Conservation (phyloP, 106 monocot species). For the Dendrobium catenatum region DNA sequence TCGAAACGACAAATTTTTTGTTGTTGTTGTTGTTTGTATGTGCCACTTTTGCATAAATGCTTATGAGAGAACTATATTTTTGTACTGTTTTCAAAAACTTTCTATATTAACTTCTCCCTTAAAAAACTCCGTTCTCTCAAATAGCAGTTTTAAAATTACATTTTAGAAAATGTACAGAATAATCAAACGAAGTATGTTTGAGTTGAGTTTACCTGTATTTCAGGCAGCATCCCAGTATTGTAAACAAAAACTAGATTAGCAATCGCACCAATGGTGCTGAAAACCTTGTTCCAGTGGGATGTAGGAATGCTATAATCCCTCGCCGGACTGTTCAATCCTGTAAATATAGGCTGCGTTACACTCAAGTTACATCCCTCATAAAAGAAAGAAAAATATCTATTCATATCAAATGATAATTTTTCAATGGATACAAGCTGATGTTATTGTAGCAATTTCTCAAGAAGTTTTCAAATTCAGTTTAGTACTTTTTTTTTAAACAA, state of each 20-base stretch:
- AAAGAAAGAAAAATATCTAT: neutral
- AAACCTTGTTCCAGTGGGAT: conserved; percentile 28
- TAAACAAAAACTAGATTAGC: conserved; percentile 89
- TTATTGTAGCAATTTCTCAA: neutral
- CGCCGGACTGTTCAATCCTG: conserved; percentile 35
- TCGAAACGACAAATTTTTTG: no score
- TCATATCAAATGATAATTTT: neutral
- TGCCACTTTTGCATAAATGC: no score
- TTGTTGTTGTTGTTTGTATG: no score
- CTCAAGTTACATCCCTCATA: neutral
- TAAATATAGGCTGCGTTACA: conserved; percentile 3
- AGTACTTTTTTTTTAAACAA: no score
- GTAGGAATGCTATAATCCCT: conserved; percentile 66
- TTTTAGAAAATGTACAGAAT: no score
- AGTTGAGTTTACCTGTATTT: conserved; percentile 67
- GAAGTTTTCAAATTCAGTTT: no score
- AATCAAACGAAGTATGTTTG: no score
- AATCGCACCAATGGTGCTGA: conserved; percentile 68
- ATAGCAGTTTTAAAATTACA: no score
- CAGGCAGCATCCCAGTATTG: conserved; percentile 97
- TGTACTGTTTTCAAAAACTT: no score
- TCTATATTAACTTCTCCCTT: no score
- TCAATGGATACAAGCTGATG: neutral
- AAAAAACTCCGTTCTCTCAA: no score
- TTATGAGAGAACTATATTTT: no score